Evolutionary conservation across 108 stramenopile species (phyloP).

Genomic region (Hondaea fermentalgiana): DNA sequence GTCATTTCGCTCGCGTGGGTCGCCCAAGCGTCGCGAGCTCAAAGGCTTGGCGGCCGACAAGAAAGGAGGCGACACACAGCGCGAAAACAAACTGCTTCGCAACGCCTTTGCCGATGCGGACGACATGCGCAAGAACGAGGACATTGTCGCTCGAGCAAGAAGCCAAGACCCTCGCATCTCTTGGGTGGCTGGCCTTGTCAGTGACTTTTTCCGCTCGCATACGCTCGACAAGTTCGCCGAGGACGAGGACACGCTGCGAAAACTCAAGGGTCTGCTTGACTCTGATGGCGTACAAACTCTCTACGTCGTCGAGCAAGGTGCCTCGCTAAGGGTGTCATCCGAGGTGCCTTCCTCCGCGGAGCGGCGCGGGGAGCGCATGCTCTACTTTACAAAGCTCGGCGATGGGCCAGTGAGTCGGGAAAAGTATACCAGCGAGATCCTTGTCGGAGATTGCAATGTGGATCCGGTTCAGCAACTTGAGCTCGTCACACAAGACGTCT

Average conservation of each 20-base stretch:
- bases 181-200: not conserved
- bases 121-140: too few species aligned
- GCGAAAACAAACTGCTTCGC: too few species aligned
- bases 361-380: not conserved
- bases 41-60: not conserved
- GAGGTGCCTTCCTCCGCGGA: not conserved
- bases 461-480: conserved; percentile 21
- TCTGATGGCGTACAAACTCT: not conserved
- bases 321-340: not conserved
- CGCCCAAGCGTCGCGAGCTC: not conserved
- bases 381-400: conserved; percentile 18
- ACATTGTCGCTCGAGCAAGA: not conserved
- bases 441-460: conserved; percentile 19
- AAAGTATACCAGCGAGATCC: not conserved
- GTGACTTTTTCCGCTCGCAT: not conserved
- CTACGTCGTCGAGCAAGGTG: not conserved
- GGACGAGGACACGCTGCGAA: not conserved
- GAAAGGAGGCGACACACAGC: too few species aligned
- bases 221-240: not conserved
- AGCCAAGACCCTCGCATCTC: not conserved
- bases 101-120: too few species aligned
- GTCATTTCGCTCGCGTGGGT: not conserved
- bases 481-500: conserved; percentile 15
- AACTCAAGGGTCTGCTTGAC: not conserved
- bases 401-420: not conserved